A percentile compares a stretch with the other conserved stretches of the same genome.
Evolutionary conservation across 1,284 basidiomycete species (phyloP).

Genomic region (Ceratobasidium theobromae): DNA sequence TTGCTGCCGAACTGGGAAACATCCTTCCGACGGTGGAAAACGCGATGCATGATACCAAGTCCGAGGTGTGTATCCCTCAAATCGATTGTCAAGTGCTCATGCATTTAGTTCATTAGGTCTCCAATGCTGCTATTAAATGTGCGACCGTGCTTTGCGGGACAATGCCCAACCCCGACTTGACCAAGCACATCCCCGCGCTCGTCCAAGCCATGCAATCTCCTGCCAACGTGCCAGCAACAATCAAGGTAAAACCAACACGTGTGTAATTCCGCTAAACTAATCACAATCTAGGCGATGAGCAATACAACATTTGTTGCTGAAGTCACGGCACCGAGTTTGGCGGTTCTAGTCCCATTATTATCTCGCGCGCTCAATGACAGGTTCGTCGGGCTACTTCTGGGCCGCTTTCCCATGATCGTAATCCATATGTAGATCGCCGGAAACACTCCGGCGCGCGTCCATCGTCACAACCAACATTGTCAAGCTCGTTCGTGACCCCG

Average conservation of each 20-base stretch:
- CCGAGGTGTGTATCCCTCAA: conserved; percentile 63
- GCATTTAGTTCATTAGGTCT: conserved; percentile 58
- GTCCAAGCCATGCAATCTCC: conserved; percentile 97
- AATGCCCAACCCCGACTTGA: conserved; percentile 91
- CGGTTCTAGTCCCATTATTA: conserved; percentile 92
- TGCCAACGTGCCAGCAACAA: conserved; percentile 79
- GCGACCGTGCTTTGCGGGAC: conserved; percentile 91
- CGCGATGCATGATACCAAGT: conserved; percentile 97
- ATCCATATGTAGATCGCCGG: conserved; percentile 31
- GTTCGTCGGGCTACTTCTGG: conserved; percentile 39
- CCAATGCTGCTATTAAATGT: conserved; percentile 85
- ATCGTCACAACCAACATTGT: conserved; percentile 97
- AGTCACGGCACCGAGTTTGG: conserved; percentile 93
- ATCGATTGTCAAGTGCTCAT: conserved; percentile 13
- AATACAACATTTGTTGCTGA: conserved; percentile 97
- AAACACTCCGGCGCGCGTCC: conserved; percentile 56
- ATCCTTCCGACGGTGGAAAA: conserved; percentile 86
- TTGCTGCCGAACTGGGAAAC: conserved; percentile 81
- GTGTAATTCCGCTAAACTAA: background rate
- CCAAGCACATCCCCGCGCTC: conserved; percentile 85
- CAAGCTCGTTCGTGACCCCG: conserved; percentile 93
- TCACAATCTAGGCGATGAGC: conserved; percentile 16
- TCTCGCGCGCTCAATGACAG: conserved; percentile 93
- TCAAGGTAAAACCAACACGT: conserved; percentile 72
- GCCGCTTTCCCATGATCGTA: conserved; percentile 27